Evolutionary conservation across 371 early-diverging fungal species (phyloP).

Genomic region (Rhizomucor pusillus): DNA sequence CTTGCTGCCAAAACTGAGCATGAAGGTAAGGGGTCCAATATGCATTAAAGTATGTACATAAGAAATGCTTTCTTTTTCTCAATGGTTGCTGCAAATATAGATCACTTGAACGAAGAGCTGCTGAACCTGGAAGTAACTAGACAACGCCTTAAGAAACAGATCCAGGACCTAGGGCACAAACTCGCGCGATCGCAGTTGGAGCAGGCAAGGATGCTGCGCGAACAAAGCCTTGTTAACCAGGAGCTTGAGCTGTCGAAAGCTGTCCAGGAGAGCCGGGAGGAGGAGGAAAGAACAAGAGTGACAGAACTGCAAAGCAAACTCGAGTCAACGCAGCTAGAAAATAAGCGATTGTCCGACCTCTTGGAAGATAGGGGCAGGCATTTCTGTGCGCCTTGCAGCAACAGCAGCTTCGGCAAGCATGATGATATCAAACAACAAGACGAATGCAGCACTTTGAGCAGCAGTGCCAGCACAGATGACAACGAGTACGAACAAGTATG

Average conservation of each 20-base stretch:
- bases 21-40: neutral
- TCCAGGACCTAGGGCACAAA: constrained; percentile 5
- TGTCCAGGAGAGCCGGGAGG: neutral
- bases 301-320: neutral
- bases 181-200: constrained; percentile 12
- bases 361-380: too few relatives aligned
- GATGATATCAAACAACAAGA: too few relatives aligned
- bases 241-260: constrained; percentile 13
- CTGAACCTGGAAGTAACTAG: constrained; percentile 8
- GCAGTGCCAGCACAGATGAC: too few relatives aligned
- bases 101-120: constrained; percentile 6
- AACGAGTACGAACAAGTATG: too few relatives aligned
- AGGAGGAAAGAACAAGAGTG: neutral
- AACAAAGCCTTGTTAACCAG: constrained; percentile 9
- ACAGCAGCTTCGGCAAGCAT: too few relatives aligned
- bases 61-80: neutral
- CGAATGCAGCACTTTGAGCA: too few relatives aligned
- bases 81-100: constrained; percentile 1
- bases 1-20: neutral
- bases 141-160: constrained; percentile 5
- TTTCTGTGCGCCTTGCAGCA: too few relatives aligned
- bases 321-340: neutral
- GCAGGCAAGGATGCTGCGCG: constrained; percentile 11
- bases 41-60: neutral
- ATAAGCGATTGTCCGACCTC: too few relatives aligned